Evolutionary conservation across 164 flowering plant species (phyloP).

Genomic region (Magnolia changhungtana): DNA sequence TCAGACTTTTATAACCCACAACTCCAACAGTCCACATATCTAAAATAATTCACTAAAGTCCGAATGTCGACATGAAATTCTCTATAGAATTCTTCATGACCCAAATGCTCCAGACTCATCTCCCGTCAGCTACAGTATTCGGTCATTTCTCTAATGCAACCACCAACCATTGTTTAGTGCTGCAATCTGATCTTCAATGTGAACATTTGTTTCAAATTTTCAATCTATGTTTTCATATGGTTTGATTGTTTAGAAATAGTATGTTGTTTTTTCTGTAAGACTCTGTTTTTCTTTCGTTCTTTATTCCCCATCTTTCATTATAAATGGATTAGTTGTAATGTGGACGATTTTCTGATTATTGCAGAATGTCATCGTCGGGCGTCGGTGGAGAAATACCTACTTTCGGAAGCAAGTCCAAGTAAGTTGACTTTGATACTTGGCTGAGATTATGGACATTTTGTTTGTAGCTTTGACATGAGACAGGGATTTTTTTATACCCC

Average conservation of each 20-base stretch:
- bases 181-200: neutral
- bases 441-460: neutral
- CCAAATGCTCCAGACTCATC: neutral
- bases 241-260: neutral
- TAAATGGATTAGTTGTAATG: neutral
- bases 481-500: slow-evolving; percentile 3
- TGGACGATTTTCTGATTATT: neutral
- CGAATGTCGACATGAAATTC: too few species aligned
- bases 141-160: neutral
- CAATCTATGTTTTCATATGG: neutral
- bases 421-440: slow-evolving; percentile 1
- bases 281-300: neutral
- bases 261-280: neutral
- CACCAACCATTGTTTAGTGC: neutral
- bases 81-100: neutral
- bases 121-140: neutral
- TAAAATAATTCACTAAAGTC: too few species aligned
- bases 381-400: slow-evolving; percentile 9
- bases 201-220: neutral
- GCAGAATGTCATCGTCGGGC: neutral
- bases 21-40: neutral
- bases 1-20: neutral
- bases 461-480: neutral
- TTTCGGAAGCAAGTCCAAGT: slow-evolving; percentile 1
- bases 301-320: neutral